phyloP scores from a whole-genome alignment of 148 eudicot genomes.

The Dysphania ambrosioides region DNA sequence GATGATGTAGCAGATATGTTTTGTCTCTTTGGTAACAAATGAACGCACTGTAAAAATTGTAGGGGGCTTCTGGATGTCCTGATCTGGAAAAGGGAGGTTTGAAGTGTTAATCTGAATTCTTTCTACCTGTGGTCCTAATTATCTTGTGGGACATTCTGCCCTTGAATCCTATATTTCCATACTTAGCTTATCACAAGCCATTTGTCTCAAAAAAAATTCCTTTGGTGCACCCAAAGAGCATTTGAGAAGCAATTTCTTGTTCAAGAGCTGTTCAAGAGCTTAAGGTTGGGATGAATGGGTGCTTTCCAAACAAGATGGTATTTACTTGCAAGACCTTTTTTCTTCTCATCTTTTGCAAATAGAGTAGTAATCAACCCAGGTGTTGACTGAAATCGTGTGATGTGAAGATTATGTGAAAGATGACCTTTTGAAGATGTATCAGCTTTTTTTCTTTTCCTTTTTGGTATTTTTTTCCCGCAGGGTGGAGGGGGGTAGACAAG shows the following conservation, averaged over 20 bases:
- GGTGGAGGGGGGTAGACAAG: too few relatives aligned
- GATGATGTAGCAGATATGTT: neutral
- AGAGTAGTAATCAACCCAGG: neutral
- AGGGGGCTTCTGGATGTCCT: neutral
- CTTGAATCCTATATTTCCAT: neutral
- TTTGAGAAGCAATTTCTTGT: neutral
- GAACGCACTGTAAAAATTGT: too few relatives aligned
- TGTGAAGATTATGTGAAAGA: too few relatives aligned
- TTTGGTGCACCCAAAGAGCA: neutral
- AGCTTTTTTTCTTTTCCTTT: too few relatives aligned
- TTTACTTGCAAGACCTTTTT: neutral
- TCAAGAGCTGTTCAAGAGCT: neutral
- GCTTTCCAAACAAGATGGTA: neutral
- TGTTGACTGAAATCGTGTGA: neutral
- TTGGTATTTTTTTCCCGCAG: too few relatives aligned
- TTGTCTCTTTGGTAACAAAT: too few relatives aligned
- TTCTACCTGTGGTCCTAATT: too few relatives aligned
- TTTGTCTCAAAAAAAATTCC: neutral
- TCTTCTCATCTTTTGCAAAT: neutral
- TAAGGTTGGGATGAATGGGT: neutral
- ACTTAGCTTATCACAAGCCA: neutral
- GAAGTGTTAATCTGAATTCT: too few relatives aligned
- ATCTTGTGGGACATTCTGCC: neutral
- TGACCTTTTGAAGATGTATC: too few relatives aligned
- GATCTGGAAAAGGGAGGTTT: neutral